Percentiles rank a stretch among this genome's conserved stretches.
These are phyloP conservation scores for Leptographium radiaticola DNA, from an alignment of 2,329 filamentous ascomycete species.

Conservation along the genomic window DNA sequence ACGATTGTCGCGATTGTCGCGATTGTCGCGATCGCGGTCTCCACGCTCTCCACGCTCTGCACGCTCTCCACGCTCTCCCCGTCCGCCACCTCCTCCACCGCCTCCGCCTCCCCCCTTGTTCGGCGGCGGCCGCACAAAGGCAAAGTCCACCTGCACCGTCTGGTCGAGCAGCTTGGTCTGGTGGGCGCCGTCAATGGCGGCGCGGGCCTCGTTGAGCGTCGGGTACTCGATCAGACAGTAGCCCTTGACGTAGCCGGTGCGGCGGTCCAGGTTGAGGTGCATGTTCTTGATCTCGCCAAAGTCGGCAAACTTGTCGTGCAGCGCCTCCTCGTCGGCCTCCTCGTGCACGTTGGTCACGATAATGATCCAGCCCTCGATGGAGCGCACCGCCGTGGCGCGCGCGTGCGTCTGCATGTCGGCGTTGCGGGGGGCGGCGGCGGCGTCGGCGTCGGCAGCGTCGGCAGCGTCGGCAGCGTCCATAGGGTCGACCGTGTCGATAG, in stretches of 20 bases:
- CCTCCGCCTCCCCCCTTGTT: conserved; percentile 30
- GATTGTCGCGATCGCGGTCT: not conserved
- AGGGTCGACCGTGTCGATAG: conserved; percentile 22
- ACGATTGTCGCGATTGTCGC: not conserved
- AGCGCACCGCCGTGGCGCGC: conserved; percentile 69
- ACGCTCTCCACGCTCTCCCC: conserved; percentile 2
- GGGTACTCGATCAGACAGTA: conserved; percentile 79
- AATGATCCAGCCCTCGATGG: conserved; percentile 82
- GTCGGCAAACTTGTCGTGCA: conserved; percentile 72
- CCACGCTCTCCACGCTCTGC: conserved; percentile 3
- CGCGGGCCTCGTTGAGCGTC: conserved; percentile 64
- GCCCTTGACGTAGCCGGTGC: conserved; percentile 81
- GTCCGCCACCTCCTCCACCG: conserved; percentile 16
- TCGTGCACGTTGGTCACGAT: conserved; percentile 81
- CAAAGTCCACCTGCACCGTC: conserved; percentile 70
- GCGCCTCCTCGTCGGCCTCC: conserved; percentile 70
- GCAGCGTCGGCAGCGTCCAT: conserved; percentile 17
- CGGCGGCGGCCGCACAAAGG: conserved; percentile 69
- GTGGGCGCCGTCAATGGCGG: conserved; percentile 72
- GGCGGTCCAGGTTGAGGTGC: conserved; percentile 68
- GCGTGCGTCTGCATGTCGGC: conserved; percentile 57
- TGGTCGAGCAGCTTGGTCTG: conserved; percentile 68
- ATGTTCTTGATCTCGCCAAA: conserved; percentile 81
- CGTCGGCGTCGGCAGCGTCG: conserved; percentile 11
- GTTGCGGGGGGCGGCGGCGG: conserved; percentile 3